Evolutionary conservation across 2,329 filamentous ascomycete species (phyloP).

Genomic region (Curvularia sp.): DNA sequence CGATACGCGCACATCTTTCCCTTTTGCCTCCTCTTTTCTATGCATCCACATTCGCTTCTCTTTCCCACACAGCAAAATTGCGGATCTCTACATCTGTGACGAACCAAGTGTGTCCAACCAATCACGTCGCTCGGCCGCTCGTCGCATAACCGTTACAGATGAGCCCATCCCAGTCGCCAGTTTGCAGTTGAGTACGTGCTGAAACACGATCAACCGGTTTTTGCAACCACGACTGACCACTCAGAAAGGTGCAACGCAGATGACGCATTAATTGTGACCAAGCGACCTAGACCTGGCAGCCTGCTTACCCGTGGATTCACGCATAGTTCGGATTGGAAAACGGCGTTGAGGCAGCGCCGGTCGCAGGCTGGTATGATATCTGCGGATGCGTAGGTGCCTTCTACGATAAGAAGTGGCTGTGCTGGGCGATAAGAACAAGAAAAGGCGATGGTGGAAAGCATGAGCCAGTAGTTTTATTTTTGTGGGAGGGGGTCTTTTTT

Average conservation of each 20-base stretch:
- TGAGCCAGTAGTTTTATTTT: not conserved
- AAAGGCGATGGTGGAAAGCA: not conserved
- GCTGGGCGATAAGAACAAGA: not conserved
- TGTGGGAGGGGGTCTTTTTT: not conserved
- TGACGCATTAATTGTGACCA: not conserved
- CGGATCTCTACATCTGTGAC: not conserved
- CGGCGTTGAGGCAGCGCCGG: conserved; percentile 2
- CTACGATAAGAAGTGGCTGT: not conserved
- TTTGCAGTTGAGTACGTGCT: not conserved
- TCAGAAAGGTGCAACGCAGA: not conserved
- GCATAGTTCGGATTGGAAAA: not conserved
- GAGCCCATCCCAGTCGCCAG: not conserved
- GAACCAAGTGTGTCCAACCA: not conserved
- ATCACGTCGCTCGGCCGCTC: not conserved
- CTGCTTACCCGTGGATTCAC: not conserved
- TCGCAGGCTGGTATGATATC: conserved; percentile 4
- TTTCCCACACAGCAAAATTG: not conserved
- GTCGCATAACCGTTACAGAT: conserved; percentile 6
- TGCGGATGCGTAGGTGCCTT: not conserved
- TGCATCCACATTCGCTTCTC: not conserved
- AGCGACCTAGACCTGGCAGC: not conserved
- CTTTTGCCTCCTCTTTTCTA: not conserved
- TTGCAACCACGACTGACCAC: not conserved
- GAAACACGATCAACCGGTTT: not conserved
- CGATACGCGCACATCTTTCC: not conserved